phyloP scores from a whole-genome alignment of 2,329 filamentous ascomycete genomes.

The Venturia aucupariae region DNA sequence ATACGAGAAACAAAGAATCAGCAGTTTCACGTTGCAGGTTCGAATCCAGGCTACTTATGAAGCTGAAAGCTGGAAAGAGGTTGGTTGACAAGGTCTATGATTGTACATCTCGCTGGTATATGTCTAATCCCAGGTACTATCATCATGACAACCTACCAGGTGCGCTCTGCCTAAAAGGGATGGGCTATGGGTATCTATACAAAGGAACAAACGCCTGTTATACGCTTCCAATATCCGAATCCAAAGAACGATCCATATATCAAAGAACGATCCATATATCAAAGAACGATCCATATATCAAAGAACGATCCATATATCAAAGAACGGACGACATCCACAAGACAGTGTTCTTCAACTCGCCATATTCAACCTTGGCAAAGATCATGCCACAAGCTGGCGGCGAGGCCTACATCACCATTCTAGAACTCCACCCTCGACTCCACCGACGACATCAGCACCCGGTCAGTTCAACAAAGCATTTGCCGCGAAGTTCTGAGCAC shows the following conservation, averaged over 20 bases:
- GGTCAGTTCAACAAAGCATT: not conserved
- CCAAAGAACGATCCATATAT: not conserved
- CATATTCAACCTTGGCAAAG: not conserved
- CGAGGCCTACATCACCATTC: not conserved
- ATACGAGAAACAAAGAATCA: too few relatives aligned
- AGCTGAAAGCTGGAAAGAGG: too few relatives aligned
- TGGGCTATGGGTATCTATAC: not conserved
- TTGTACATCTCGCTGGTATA: not conserved
- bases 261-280: not conserved
- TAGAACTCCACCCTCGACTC: not conserved
- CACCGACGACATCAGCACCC: not conserved
- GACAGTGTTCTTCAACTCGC: not conserved
- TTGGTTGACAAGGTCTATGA: not conserved
- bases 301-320: not conserved
- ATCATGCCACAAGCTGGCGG: not conserved
- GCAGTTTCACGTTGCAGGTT: too few relatives aligned
- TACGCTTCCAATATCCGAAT: not conserved
- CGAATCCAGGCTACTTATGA: too few relatives aligned
- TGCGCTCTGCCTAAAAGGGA: not conserved
- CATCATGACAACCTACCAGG: not conserved
- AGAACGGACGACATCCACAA: not conserved
- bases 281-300: not conserved
- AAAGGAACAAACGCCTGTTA: not conserved
- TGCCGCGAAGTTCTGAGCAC: not conserved
- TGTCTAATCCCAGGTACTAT: not conserved